Evolutionary conservation across 192 early-diverging fungal species (phyloP).

Genomic region (Backusella psychrophila): DNA sequence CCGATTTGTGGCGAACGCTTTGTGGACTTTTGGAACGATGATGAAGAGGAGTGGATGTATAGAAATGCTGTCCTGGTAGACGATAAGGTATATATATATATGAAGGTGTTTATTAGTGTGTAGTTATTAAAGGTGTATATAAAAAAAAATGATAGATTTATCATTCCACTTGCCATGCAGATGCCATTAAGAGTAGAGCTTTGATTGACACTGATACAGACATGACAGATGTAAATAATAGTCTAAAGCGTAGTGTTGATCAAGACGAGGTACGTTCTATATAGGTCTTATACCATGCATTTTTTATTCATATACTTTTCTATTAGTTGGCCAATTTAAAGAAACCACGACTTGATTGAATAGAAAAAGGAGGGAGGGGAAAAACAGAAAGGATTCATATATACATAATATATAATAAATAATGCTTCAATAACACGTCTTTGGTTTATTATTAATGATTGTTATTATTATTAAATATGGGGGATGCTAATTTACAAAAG

Average conservation of each 20-base stretch:
- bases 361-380: neutral
- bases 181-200: conserved; percentile 28
- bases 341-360: neutral
- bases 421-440: neutral
- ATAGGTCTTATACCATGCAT: neutral
- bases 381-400: neutral
- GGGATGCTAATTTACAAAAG: neutral
- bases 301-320: neutral
- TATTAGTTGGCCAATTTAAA: neutral
- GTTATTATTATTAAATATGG: neutral
- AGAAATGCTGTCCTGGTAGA: conserved; percentile 67
- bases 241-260: conserved; percentile 7
- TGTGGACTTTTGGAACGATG: conserved; percentile 69
- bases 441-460: neutral
- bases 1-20: conserved; percentile 78
- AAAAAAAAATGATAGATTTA: conserved; percentile 47
- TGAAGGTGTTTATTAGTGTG: neutral
- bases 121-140: neutral
- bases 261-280: conserved; percentile 1
- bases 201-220: neutral
- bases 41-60: conserved; percentile 74
- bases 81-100: conserved; percentile 40
- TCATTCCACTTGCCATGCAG: conserved; percentile 59
- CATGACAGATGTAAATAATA: conserved; percentile 19
- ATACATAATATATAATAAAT: neutral